phyloP scores from a whole-genome alignment of 129 eudicot genomes.

The Daucus carota region DNA sequence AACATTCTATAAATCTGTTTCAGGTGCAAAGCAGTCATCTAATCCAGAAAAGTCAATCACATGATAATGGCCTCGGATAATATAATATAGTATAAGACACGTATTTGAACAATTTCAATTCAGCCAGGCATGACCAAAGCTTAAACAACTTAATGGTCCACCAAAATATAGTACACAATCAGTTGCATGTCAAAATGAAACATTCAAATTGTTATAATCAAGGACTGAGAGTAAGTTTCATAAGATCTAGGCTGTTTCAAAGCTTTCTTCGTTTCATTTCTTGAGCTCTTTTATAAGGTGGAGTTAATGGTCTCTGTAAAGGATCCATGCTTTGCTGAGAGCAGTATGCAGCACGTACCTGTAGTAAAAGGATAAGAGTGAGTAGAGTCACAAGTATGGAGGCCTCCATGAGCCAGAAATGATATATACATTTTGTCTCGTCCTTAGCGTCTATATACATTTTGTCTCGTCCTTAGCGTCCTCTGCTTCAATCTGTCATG shows the following conservation, averaged over 20 bases:
- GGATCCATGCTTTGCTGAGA: no score
- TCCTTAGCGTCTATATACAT: slow-evolving; percentile 87
- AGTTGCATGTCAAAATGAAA: neutral
- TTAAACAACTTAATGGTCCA: neutral
- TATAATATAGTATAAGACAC: no score
- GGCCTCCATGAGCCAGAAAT: slow-evolving; percentile 88
- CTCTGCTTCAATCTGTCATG: slow-evolving; percentile 81
- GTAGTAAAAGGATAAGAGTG: slow-evolving; percentile 79
- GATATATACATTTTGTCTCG: slow-evolving; percentile 86
- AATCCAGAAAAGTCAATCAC: neutral
- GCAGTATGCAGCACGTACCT: no score
- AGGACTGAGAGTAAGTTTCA: slow-evolving; percentile 41
- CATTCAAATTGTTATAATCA: neutral
- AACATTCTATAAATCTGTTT: neutral
- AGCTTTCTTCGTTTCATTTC: slow-evolving; percentile 86
- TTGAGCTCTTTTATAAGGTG: slow-evolving; percentile 84
- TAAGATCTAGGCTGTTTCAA: slow-evolving; percentile 42
- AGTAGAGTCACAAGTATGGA: slow-evolving; percentile 78
- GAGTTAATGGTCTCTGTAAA: slow-evolving; percentile 88
- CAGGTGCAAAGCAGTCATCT: neutral
- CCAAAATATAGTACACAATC: neutral
- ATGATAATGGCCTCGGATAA: neutral
- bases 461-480: slow-evolving; percentile 89
- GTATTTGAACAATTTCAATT: neutral
- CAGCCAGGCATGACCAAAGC: neutral